A percentile compares a stretch with the other conserved stretches of the same genome.
Evolutionary conservation across 1,284 basidiomycete genomes (phyloP).

Genomic region (Trametes polyzona): DNA sequence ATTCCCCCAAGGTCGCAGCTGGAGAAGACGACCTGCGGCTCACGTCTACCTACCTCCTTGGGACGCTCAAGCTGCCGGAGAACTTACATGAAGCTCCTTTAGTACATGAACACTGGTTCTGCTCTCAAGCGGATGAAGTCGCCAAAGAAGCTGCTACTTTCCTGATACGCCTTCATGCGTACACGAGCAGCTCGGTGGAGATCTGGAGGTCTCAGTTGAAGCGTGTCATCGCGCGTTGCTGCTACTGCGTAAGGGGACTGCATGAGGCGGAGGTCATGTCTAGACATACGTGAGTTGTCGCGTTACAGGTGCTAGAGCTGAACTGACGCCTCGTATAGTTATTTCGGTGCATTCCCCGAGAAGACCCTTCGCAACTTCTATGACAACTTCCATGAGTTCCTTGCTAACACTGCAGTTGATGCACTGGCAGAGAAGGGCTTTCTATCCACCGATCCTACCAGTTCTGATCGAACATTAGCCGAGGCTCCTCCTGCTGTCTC

Average conservation of each 20-base stretch:
- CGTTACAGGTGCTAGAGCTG: background rate
- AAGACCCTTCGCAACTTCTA: constrained; percentile 62
- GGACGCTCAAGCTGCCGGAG: constrained; percentile 11
- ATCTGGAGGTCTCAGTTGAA: constrained; percentile 66
- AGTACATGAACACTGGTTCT: constrained; percentile 68
- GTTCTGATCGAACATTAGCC: constrained; percentile 37
- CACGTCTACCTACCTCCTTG: constrained; percentile 63
- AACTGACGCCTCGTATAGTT: constrained; percentile 62
- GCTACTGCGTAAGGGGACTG: constrained; percentile 68
- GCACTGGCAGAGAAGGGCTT: constrained; percentile 46
- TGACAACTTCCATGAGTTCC: constrained; percentile 69
- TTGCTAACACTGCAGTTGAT: constrained; percentile 52
- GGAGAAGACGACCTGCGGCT: constrained; percentile 55
- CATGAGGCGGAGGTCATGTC: constrained; percentile 66
- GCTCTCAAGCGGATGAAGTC: constrained; percentile 54
- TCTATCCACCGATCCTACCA: constrained; percentile 23
- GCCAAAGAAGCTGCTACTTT: constrained; percentile 73
- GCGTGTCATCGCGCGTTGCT: constrained; percentile 61
- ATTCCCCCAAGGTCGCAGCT: constrained; percentile 51
- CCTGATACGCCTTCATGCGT: constrained; percentile 80
- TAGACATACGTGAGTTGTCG: constrained; percentile 60
- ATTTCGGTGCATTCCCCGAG: constrained; percentile 64
- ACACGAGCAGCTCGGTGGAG: constrained; percentile 60
- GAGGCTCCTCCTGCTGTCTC: constrained; percentile 52
- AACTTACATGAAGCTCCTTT: background rate